Evolutionary conservation across 768 basidiomycete species (phyloP).

Genomic region (Xerocomellus intermedius): DNA sequence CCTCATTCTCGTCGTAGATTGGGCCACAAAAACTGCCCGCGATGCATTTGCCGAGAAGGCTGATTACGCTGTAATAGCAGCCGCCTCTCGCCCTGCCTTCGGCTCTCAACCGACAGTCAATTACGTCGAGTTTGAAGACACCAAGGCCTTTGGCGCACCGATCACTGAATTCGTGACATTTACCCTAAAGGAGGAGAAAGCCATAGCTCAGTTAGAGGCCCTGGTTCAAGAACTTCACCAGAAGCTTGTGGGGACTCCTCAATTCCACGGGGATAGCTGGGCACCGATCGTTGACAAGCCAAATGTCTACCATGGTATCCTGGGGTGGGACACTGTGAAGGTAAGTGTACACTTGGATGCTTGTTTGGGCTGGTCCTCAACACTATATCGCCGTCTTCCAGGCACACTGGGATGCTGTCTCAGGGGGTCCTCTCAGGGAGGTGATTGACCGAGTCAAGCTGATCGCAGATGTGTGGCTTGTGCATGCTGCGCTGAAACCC

Average conservation of each 20-base stretch:
- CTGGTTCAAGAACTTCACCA: slow-evolving; percentile 25
- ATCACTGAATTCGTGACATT: slow-evolving; percentile 36
- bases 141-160: slow-evolving; percentile 23
- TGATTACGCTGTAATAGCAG: slow-evolving; percentile 1
- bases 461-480: slow-evolving; percentile 32
- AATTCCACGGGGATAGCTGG: slow-evolving; percentile 33
- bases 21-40: slow-evolving; percentile 22
- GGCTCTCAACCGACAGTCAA: slow-evolving; percentile 14
- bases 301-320: slow-evolving; percentile 26
- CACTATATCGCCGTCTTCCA: slow-evolving; percentile 7
- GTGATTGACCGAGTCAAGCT: slow-evolving; percentile 26
- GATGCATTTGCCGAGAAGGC: slow-evolving; percentile 13
- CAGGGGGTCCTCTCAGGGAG: slow-evolving; percentile 25
- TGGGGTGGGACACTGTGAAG: slow-evolving; percentile 39
- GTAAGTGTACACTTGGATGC: slow-evolving; percentile 15
- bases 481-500: slow-evolving; percentile 27
- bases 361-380: background rate
- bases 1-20: slow-evolving; percentile 19
- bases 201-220: slow-evolving; percentile 17
- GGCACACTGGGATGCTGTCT: slow-evolving; percentile 38
- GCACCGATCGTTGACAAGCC: slow-evolving; percentile 19
- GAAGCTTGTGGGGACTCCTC: slow-evolving; percentile 17
- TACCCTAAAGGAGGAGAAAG: slow-evolving; percentile 25
- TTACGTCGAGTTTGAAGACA: slow-evolving; percentile 25
- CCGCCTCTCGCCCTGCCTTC: slow-evolving; percentile 14